phyloP scores from a whole-genome alignment of 2,329 filamentous ascomycete species.

The Ophidiomyces ophidiicola region DNA sequence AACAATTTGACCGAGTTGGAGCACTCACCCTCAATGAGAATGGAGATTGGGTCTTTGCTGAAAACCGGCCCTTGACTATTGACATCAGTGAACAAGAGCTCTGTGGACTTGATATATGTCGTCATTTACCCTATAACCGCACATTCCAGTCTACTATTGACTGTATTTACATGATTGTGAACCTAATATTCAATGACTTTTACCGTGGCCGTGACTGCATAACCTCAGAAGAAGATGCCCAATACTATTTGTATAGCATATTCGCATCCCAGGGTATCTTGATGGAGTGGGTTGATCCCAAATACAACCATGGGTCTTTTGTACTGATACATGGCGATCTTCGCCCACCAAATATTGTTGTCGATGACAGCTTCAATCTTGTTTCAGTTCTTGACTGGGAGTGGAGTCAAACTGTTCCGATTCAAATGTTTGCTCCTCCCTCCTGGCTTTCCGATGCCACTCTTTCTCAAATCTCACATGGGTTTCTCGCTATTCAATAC shows the following conservation, averaged over 20 bases:
- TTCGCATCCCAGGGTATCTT: slow-evolving; percentile 1
- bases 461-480: not conserved
- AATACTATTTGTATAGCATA: slow-evolving; percentile 10
- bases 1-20: slow-evolving; percentile 7
- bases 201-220: slow-evolving; percentile 7
- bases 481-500: not conserved
- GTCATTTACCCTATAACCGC: not conserved
- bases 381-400: slow-evolving; percentile 7
- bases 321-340: slow-evolving; percentile 12
- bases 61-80: slow-evolving; percentile 3
- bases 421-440: slow-evolving; percentile 5
- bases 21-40: slow-evolving; percentile 4
- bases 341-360: slow-evolving; percentile 11
- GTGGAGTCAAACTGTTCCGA: slow-evolving; percentile 9
- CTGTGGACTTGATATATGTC: not conserved
- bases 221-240: slow-evolving; percentile 8
- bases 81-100: slow-evolving; percentile 8
- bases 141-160: slow-evolving; percentile 9
- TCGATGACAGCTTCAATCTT: slow-evolving; percentile 5
- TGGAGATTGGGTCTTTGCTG: slow-evolving; percentile 7
- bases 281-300: slow-evolving; percentile 11
- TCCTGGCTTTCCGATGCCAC: not conserved
- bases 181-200: slow-evolving; percentile 12
- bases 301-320: slow-evolving; percentile 10
- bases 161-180: slow-evolving; percentile 5